Base-by-base conservation (phyloP, 495 filamentous ascomycete species). In the Talaromyces proteolyticus region DNA sequence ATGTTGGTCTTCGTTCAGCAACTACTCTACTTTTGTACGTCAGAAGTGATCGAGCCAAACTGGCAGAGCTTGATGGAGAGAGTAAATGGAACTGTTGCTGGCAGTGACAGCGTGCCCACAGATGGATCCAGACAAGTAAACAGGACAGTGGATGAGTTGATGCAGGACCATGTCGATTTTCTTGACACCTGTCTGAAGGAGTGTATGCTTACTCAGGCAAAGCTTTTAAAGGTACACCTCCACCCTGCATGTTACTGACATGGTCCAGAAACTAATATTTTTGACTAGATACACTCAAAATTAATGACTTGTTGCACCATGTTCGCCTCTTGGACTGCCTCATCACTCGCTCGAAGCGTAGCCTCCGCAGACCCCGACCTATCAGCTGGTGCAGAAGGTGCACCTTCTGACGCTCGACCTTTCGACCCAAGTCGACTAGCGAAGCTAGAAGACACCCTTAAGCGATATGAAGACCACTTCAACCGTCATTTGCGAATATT, bases 121-220 rank as follows among this genome's bases (percentile, higher is more conserved):
- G 76, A 71, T 38, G 69, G 69, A 7, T 69, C 68, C 5, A 69
- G 70, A 46, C 68, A 81, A 62, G 74, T 72, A 40, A 89, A 88
- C 51, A 77, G 91, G 36, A 98, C 93, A 0, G 94, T 98, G 14
- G 93, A 98, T 57, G 89, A 96, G 63, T 69, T 98, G 59, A 98
- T 98, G 93, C 90, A 97, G 66, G 92, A 97, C 64, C 93, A 98
- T 73, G 91, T 98, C 24, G 93, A 97, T 67, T 97, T 97, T 64
- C 66, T 98, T 49, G 93, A 96, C 59, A 96, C 92, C 11, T 98
- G 93, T 65, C 71, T 98, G 49, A 97, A 97, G 69, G 93, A 96
- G 70, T 96, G 94, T 74, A 96, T 96, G 92, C 77, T 98, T 26
- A 97, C 94, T 10, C 96, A 98, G 62, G 86, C 87, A 47, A 96